Base-by-base conservation (phyloP, 495 filamentous ascomycete species). In the Neurospora sp. region DNA sequence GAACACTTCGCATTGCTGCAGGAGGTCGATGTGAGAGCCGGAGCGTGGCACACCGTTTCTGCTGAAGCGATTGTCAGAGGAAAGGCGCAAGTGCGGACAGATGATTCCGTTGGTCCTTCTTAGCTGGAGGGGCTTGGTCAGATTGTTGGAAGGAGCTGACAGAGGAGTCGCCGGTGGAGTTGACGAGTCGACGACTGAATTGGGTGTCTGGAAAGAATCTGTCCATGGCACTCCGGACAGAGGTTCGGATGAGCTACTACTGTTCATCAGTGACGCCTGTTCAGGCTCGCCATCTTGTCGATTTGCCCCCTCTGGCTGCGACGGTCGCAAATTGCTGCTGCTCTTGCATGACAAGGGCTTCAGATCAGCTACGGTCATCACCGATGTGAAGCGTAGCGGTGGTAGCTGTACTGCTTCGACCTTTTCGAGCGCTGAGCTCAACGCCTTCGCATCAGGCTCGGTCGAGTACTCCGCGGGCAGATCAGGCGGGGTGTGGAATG, bases 1-100 rank as follows among this genome's bases (percentile, higher is more conserved):
- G 12, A 82, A 75, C 23, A 60, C 75, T 70, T 84, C 78, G 72
- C 84, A 82, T 20, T 77, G 81, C 5, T 70, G 71, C 20, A 79
- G 39, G 14, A 84, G 77, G 49, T 79, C 72, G 66, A 62, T 73
- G 39, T 74, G 78, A 35, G 69, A 77, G 18, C 37, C 79, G 71
- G 69, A 74, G 49, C 71, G 73, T 7, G 72, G 75, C 46, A 10
- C 42, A 7, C 8, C 23, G 14, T 2, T 71, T n/a, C 11, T 35
- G 40, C 18, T 71, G 2, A 10, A 31, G n/a, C 14, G 18, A 27
- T 2, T 39, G 12, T 6, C 1, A 18, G 49, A 69, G 39, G 49
- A 20, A 23, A 14, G 16, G 14, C 62, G 35, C 12, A 46, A n/a
- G 39, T 72, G 49, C 23, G n/a, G 69, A n/a, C 54, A 66, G 54